Evolutionary conservation across 1,284 basidiomycete species (phyloP).

Genomic region (Neolentinus lepideus): DNA sequence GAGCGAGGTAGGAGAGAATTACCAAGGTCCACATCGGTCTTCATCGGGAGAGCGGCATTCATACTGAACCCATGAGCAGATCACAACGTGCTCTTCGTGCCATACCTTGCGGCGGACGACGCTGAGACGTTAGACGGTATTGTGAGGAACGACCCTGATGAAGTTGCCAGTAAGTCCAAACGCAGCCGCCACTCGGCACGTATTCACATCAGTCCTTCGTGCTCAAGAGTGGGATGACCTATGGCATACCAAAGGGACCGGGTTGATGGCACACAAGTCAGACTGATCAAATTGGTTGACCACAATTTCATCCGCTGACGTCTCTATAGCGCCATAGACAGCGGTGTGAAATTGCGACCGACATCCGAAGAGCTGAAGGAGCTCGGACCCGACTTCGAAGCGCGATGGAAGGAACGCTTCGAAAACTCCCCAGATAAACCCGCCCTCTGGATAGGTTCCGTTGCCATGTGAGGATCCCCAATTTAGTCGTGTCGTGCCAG

Average conservation of each 20-base stretch:
- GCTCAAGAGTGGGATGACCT: slow-evolving; percentile 29
- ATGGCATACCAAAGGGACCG: slow-evolving; percentile 38
- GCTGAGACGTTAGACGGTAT: slow-evolving; percentile 14
- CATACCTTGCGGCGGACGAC: slow-evolving; percentile 11
- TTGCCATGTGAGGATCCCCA: too few relatives aligned
- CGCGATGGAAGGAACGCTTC: slow-evolving; percentile 37
- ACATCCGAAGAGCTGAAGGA: slow-evolving; percentile 30
- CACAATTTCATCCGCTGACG: not conserved
- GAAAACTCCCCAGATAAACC: slow-evolving; percentile 40
- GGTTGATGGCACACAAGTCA: slow-evolving; percentile 44
- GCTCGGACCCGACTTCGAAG: slow-evolving; percentile 35
- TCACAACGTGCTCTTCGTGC: slow-evolving; percentile 11
- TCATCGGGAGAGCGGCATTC: not conserved
- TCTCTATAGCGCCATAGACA: slow-evolving; percentile 29
- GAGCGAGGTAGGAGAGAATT: slow-evolving; percentile 50
- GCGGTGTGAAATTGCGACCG: slow-evolving; percentile 43
- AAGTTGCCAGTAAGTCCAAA: slow-evolving; percentile 21
- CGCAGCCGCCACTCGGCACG: not conserved
- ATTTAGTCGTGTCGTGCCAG: slow-evolving; percentile 9
- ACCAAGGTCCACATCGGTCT: slow-evolving; percentile 27
- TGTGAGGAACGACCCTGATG: slow-evolving; percentile 20
- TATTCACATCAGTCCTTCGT: not conserved
- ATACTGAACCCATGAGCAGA: slow-evolving; percentile 9
- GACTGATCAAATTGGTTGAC: slow-evolving; percentile 3
- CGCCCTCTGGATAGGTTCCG: slow-evolving; percentile 27